Conservation (phyloP, 352 stramenopile species). For the Phytophthora pisi region DNA sequence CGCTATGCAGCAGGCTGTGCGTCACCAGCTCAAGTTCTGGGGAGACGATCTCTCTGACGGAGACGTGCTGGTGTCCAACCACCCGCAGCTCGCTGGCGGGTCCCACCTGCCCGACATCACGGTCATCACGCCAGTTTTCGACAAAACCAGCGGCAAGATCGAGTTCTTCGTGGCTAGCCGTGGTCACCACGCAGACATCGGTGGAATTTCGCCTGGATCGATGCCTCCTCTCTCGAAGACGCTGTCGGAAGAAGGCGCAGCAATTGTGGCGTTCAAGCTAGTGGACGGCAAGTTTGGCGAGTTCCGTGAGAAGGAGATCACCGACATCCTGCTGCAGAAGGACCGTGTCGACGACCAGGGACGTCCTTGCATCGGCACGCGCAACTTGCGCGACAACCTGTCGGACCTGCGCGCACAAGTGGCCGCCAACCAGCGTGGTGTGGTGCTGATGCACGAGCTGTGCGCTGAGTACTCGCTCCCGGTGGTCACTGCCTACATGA, state of each 20-base stretch:
- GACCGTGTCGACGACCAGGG: constrained; percentile 81
- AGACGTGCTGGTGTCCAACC: constrained; percentile 99
- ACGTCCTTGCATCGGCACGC: constrained; percentile 90
- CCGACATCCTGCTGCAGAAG: constrained; percentile 94
- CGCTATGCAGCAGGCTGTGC: constrained; percentile 98
- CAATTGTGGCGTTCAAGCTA: constrained; percentile 99
- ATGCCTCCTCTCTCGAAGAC: constrained; percentile 97
- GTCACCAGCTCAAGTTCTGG: constrained; percentile 93
- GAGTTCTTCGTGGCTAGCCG: constrained; percentile 98
- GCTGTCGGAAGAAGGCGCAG: constrained; percentile 97
- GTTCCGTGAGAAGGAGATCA: constrained; percentile 98
- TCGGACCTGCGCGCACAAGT: constrained; percentile 98
- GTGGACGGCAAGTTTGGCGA: constrained; percentile 92
- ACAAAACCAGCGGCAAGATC: constrained; percentile 87
- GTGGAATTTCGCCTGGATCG: constrained; percentile 94
- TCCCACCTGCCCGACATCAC: constrained; percentile 99
- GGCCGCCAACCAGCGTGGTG: constrained; percentile 97
- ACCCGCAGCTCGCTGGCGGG: constrained; percentile 97
- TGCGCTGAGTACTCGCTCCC: constrained; percentile 95
- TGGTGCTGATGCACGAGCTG: constrained; percentile 95
- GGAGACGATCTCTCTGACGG: constrained; percentile 93
- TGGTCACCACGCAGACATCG: constrained; percentile 98
- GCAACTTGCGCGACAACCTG: constrained; percentile 98
- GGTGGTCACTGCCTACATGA: constrained; percentile 98
- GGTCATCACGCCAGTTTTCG: constrained; percentile 99